Evolutionary conservation across 164 flowering plant species (phyloP).

Genomic region (Pachysandra terminalis): DNA sequence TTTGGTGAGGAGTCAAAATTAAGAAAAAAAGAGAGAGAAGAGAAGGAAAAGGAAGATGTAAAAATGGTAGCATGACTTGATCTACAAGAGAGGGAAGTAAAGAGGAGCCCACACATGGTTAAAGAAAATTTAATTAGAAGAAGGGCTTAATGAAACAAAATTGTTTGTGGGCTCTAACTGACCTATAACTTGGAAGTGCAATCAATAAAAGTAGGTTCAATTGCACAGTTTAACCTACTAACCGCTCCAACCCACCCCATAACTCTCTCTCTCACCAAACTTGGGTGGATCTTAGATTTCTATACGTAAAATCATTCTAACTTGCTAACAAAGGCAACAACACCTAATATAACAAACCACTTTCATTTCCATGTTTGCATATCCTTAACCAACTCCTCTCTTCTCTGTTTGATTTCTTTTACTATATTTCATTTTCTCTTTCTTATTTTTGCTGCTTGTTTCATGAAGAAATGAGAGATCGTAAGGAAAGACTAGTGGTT

Average conservation of each 20-base stretch:
- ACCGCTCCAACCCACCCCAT: slow-evolving; percentile 22
- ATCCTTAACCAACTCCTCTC: slow-evolving; percentile 11
- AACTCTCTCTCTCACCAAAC: slow-evolving; percentile 40
- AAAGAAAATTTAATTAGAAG: not conserved
- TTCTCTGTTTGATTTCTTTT: not conserved
- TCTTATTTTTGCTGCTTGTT: slow-evolving; percentile 1
- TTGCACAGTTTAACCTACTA: slow-evolving; percentile 25
- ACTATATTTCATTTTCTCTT: not conserved
- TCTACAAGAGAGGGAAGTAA: slow-evolving; percentile 39
- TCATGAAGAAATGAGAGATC: slow-evolving; percentile 37
- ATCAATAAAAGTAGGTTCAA: slow-evolving; percentile 22
- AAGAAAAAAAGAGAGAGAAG: slow-evolving; percentile 19
- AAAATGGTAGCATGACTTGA: slow-evolving; percentile 32
- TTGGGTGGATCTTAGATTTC: slow-evolving; percentile 15
- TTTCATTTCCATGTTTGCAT: slow-evolving; percentile 12
- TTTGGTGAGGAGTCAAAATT: slow-evolving; percentile 27
- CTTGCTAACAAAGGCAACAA: slow-evolving; percentile 42
- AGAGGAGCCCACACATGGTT: slow-evolving; percentile 15
- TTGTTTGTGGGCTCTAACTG: slow-evolving; percentile 14
- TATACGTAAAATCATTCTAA: slow-evolving; percentile 34
- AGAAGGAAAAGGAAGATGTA: not conserved
- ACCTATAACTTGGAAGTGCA: slow-evolving; percentile 11
- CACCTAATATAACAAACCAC: slow-evolving; percentile 33
- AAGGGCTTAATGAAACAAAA: not conserved
- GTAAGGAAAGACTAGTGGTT: slow-evolving; percentile 63